Percentiles rank a stretch among this genome's conserved stretches.
phyloP scores from a whole-genome alignment of 2,329 filamentous ascomycete genomes.

The Phaeoacremonium minimum region DNA sequence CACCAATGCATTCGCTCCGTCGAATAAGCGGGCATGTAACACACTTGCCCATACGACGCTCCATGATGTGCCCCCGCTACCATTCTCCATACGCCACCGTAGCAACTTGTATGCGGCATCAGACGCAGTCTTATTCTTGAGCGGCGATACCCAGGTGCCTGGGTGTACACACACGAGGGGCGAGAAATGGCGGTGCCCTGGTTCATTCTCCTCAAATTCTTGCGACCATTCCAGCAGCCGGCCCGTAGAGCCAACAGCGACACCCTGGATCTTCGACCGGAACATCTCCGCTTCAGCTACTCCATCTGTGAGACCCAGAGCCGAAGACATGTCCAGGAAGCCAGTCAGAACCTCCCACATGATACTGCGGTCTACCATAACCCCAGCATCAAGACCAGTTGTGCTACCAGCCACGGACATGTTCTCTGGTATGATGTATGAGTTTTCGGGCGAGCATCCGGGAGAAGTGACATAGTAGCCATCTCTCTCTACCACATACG shows the following conservation, averaged over 20 bases:
- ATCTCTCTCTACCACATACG: slow-evolving; percentile 1
- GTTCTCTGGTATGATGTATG: slow-evolving; percentile 6
- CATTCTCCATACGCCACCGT: slow-evolving; percentile 10
- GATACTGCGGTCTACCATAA: slow-evolving; percentile 6
- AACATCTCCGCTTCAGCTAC: slow-evolving; percentile 6
- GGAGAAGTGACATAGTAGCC: slow-evolving; percentile 6
- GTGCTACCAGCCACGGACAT: slow-evolving; percentile 3
- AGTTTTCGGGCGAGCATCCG: slow-evolving; percentile 8
- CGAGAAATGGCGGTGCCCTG: slow-evolving; percentile 15
- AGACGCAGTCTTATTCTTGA: slow-evolving; percentile 6
- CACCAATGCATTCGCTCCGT: slow-evolving; percentile 1
- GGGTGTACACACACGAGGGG: slow-evolving; percentile 14
- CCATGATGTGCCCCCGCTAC: slow-evolving; percentile 6
- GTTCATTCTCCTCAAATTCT: slow-evolving; percentile 12
- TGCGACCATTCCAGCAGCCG: slow-evolving; percentile 16
- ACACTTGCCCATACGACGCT: slow-evolving; percentile 2
- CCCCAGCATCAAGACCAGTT: slow-evolving; percentile 5
- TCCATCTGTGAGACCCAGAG: slow-evolving; percentile 6
- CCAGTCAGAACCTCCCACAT: slow-evolving; percentile 7
- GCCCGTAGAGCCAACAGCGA: slow-evolving; percentile 12
- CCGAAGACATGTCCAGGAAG: slow-evolving; percentile 10
- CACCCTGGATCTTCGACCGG: slow-evolving; percentile 8
- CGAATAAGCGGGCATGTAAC: slow-evolving; percentile 2
- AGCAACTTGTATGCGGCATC: slow-evolving; percentile 10
- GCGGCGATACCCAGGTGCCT: slow-evolving; percentile 10